These are phyloP conservation scores for Solidago caesia DNA, from an alignment of 129 eudicot species.

Conservation along the genomic window DNA sequence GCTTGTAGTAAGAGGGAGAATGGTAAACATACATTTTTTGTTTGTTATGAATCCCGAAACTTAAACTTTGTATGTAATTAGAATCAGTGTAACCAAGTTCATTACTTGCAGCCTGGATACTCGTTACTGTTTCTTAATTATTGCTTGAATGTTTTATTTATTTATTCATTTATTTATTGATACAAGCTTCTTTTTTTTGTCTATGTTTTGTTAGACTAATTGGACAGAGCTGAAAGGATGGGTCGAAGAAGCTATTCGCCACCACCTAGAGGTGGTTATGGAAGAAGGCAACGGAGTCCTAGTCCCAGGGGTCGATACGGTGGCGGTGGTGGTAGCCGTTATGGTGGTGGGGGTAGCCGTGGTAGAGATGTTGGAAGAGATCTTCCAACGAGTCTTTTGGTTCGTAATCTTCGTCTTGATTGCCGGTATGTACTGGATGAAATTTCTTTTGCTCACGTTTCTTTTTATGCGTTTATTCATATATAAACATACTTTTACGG, in stretches of 20 bases:
- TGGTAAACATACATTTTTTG: background rate
- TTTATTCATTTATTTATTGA: background rate
- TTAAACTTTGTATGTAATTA: background rate
- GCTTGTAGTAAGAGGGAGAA: background rate
- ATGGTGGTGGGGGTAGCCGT: conserved; percentile 39
- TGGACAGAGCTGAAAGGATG: conserved; percentile 33
- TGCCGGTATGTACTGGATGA: conserved; percentile 50
- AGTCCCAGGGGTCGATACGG: conserved; percentile 67
- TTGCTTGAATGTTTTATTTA: background rate
- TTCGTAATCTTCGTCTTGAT: conserved; percentile 90
- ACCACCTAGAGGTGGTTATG: conserved; percentile 80
- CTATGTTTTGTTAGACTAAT: background rate
- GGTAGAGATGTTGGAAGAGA: conserved; percentile 60
- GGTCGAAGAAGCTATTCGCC: conserved; percentile 83
- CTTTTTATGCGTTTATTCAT: background rate
- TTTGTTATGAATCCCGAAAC: background rate
- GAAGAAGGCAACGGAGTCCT: conserved; percentile 82
- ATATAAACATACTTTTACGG: no score
- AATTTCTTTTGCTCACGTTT: background rate
- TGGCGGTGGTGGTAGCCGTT: conserved; percentile 35
- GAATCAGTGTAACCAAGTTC: background rate
- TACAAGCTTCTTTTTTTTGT: background rate
- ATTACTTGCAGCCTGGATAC: background rate
- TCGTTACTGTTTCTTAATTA: background rate
- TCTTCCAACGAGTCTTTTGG: conserved; percentile 80